phyloP scores from a whole-genome alignment of 768 basidiomycete genomes.

The Lactarius evosmus region DNA sequence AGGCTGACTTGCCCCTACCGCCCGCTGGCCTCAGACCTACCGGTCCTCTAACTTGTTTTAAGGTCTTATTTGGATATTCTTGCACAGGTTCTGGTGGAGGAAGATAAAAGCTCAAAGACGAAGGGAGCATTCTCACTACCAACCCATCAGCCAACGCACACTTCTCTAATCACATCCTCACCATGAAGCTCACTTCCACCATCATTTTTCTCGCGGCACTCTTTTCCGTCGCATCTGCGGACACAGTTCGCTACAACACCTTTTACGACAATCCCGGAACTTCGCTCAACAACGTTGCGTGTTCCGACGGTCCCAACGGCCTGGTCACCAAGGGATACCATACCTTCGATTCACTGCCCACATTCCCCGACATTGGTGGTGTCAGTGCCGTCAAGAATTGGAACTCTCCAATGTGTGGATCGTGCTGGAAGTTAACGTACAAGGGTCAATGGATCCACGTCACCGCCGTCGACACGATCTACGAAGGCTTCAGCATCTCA shows the following conservation, averaged over 20 bases:
- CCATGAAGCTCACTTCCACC: neutral
- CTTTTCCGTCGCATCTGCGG: neutral
- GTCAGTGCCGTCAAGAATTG: slow-evolving; percentile 34
- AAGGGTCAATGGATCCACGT: slow-evolving; percentile 25
- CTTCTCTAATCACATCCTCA: neutral
- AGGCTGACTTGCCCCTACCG: no score
- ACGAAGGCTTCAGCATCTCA: slow-evolving; percentile 47
- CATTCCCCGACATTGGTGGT: slow-evolving; percentile 28
- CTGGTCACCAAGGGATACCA: slow-evolving; percentile 26
- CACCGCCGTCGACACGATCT: slow-evolving; percentile 34
- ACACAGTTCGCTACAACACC: slow-evolving; percentile 2
- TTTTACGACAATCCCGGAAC: slow-evolving; percentile 17
- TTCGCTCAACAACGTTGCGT: slow-evolving; percentile 25
- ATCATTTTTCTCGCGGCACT: neutral
- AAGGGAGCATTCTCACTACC: neutral
- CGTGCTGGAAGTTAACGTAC: slow-evolving; percentile 31
- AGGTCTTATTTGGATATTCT: neutral
- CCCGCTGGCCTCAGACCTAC: neutral
- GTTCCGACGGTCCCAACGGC: slow-evolving; percentile 31
- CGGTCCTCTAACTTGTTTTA: neutral
- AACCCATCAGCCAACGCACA: neutral
- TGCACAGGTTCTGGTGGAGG: neutral
- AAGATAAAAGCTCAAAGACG: neutral
- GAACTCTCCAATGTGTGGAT: slow-evolving; percentile 29
- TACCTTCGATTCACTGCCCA: slow-evolving; percentile 23